A percentile compares a stretch with the other conserved stretches of the same genome.
These are phyloP conservation scores for Saccharata proteae DNA, from an alignment of 2,329 filamentous ascomycete species.

Conservation along the genomic window DNA sequence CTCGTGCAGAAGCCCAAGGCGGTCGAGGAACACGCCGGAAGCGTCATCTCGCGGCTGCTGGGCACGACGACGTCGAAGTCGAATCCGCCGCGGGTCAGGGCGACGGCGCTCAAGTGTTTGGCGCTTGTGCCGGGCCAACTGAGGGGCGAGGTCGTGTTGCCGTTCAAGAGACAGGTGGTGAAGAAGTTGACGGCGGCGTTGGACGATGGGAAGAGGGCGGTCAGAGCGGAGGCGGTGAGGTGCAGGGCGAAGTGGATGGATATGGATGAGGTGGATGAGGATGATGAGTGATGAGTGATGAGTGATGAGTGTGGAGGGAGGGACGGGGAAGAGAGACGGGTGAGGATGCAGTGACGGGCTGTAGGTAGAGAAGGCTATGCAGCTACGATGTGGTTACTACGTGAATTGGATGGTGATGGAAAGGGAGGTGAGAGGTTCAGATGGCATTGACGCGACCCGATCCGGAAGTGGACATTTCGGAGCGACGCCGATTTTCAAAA, in stretches of 20 bases:
- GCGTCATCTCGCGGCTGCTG: slow-evolving; percentile 44
- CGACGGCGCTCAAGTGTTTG: slow-evolving; percentile 36
- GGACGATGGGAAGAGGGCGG: slow-evolving; percentile 51
- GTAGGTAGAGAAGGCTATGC: too few relatives aligned
- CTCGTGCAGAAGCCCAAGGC: slow-evolving; percentile 43
- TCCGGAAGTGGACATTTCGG: too few relatives aligned
- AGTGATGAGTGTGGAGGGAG: too few relatives aligned
- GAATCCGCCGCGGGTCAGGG: slow-evolving; percentile 32
- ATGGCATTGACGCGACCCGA: too few relatives aligned
- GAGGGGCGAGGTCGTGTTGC: slow-evolving; percentile 40
- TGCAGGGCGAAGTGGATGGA: slow-evolving; percentile 49
- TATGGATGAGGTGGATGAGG: slow-evolving; percentile 47
- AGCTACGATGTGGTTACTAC: too few relatives aligned
- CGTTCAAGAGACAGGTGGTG: slow-evolving; percentile 45
- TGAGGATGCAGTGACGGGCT: too few relatives aligned
- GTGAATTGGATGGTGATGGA: too few relatives aligned
- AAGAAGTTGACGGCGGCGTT: slow-evolving; percentile 42
- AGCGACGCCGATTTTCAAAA: too few relatives aligned
- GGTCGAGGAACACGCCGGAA: slow-evolving; percentile 44
- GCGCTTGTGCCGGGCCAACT: slow-evolving; percentile 35
- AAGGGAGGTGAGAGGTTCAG: too few relatives aligned
- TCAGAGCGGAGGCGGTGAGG: slow-evolving; percentile 50
- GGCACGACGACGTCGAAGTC: slow-evolving; percentile 27
- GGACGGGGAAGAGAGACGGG: too few relatives aligned
- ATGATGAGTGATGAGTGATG: too few relatives aligned